Conservation (phyloP, 805 yeast genomes). For the Sungouiozyma ichnusensis region DNA sequence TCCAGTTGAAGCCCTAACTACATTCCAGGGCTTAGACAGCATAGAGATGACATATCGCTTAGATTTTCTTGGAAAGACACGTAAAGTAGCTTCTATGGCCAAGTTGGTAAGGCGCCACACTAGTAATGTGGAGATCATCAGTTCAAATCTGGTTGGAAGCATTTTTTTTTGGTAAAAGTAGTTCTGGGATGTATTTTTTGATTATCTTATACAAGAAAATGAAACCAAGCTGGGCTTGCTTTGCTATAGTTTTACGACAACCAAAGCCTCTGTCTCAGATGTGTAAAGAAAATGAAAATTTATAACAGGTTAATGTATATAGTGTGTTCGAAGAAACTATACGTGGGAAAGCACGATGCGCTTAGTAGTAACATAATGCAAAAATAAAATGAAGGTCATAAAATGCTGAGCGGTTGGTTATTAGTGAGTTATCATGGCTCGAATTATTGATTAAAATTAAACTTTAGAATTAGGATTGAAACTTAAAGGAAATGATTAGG, state of each 20-base stretch:
- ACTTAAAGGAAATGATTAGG: not conserved
- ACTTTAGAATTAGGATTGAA: not conserved
- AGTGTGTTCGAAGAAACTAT: too few relatives aligned
- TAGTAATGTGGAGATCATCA: constrained; percentile 82
- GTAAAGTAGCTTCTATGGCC: constrained; percentile 45
- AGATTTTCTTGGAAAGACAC: too few relatives aligned
- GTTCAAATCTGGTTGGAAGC: constrained; percentile 69
- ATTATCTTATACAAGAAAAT: too few relatives aligned
- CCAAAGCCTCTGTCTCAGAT: too few relatives aligned
- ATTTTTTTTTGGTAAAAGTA: constrained; percentile 20
- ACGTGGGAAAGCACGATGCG: not conserved
- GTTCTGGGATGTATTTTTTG: not conserved
- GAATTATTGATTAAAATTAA: too few relatives aligned
- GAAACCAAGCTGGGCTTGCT: too few relatives aligned
- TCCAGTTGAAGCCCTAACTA: too few relatives aligned
- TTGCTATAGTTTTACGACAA: too few relatives aligned
- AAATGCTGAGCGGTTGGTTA: not conserved
- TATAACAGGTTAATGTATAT: too few relatives aligned
- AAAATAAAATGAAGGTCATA: not conserved
- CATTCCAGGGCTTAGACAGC: too few relatives aligned
- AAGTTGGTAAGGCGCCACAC: constrained; percentile 82
- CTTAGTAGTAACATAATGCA: not conserved
- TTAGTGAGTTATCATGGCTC: not conserved
- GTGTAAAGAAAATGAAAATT: too few relatives aligned
- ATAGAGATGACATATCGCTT: too few relatives aligned